Evolutionary conservation across 768 basidiomycete genomes (phyloP), one percentile per base, ranked within the genome.

Genomic region (Mycena amicta): DNA sequence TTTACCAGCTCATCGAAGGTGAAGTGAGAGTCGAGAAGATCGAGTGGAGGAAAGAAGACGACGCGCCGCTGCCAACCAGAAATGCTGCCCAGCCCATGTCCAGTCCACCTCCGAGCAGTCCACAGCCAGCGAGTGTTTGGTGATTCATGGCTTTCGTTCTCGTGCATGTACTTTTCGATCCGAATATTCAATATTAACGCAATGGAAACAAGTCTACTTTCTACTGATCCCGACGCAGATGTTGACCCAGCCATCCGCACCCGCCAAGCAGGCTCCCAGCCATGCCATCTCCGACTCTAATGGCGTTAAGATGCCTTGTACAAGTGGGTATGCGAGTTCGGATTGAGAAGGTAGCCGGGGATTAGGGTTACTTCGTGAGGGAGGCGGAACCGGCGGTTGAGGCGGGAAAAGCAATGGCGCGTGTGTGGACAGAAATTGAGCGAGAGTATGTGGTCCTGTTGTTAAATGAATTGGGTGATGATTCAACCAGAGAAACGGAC

Each of bases 201-300:
- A n/a, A n/a, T n/a, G n/a, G n/a, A 13, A 28, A 55, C 20, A 53
- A 8, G 18, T 4, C 61, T 70, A 70, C 60, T 61, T 60, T 65
- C 68, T 67, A 59, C 59, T 66, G 56, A 90, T 72, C 16, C 90
- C 91, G 27, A 97, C 77, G 68, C 93, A 95, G 53, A 98, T 80
- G 70, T 92, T 90, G 27, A 96, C 80, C 95, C 95, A 98, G 4
- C 97, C 97, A 68, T 98, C 97, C 13, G 94, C 93, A 6, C 94
- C 95, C 13, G 89, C 85, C 73, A 98, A 77, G 66, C 93, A 94
- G 20, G 92, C 88, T 11, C 93, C 90, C n/a, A 98, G 72, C 95
- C 96, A 97, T 4, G 89, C 93, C 73, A 98, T 80, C 68, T 98
- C 96, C 5, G 93, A 82, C 28, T 97, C 94, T 6, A 84, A 78